Base-by-base conservation (phyloP, 106 monocot genomes). In the Agapanthus africanus region DNA sequence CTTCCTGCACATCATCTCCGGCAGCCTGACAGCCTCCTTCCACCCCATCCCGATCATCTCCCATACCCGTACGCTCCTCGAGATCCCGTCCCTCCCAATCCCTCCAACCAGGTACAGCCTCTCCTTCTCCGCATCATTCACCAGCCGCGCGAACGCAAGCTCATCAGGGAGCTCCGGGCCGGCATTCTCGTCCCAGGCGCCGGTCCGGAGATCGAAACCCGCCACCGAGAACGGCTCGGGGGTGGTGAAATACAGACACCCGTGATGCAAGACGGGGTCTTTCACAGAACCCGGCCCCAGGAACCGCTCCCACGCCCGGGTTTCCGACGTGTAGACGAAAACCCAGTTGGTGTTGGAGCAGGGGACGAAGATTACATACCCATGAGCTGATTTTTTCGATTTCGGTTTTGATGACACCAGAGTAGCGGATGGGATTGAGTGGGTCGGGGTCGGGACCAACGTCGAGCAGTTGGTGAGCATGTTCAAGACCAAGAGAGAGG, bases 1-100 rank as follows among this genome's bases (percentile, higher is more conserved):
- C 68, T 84, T 84, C 70, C 84, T 46, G 66, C 63, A 76, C 84
- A 84, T 84, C 79, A 80, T 40, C 64, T 79, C 84, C 73, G 79
- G 79, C 79, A 84, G 32, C 70, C 73, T 56, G 40, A 79, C 84
- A 11, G 74, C 31, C 77, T 84, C 84, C 73, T 62, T 73, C 84
- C 84, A 84, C 3, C 35, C 67, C 34, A n/a, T 51, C 8, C 3
- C 46, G 15, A 40, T 59, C 74, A 83, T 14, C 76, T 76, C 83
- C 83, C 83, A 83, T 54, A 83, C 73, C 44, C 63, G 46, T 31
- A 83, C 15, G 11, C 79, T 83, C 73, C 79, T 72, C 40, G 83
- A 72, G 0, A 83, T 83, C 37, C 83, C 83, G 37, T 83, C 64
- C 36, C 69, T 65, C 27, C 83, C 83, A 0, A 76, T 69, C 9